Percentiles rank a stretch among this genome's conserved stretches.
These are phyloP conservation scores for Filobasidium floriforme DNA, from an alignment of 768 basidiomycete species.

Conservation along the genomic window DNA sequence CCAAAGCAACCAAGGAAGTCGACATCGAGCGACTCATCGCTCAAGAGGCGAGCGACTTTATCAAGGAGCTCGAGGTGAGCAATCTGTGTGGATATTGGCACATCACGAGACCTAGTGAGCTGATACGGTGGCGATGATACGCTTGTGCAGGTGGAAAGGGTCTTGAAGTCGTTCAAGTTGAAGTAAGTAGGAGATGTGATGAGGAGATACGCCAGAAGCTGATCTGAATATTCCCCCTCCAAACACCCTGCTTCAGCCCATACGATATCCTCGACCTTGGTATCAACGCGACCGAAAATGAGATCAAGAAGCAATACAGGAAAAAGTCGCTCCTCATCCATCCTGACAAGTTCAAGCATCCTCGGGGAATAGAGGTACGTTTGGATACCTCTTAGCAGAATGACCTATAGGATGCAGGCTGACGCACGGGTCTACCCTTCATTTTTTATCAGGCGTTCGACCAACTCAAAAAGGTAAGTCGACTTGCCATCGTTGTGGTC, in stretches of 20 bases:
- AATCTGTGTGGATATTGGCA: background rate
- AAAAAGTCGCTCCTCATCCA: conserved; percentile 64
- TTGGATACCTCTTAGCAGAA: background rate
- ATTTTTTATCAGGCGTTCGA: conserved; percentile 38
- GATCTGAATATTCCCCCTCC: conserved; percentile 4
- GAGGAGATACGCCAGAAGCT: background rate
- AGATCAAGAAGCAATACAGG: conserved; percentile 70
- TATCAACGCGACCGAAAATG: conserved; percentile 55
- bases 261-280: conserved; percentile 87
- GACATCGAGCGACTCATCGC: conserved; percentile 18
- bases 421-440: background rate
- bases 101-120: too few species aligned
- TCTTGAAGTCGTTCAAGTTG: conserved; percentile 88
- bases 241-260: conserved; percentile 53
- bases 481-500: background rate
- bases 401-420: background rate
- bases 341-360: conserved; percentile 90
- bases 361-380: conserved; percentile 41
- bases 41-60: conserved; percentile 25
- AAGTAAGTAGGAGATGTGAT: conserved; percentile 56
- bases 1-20: background rate
- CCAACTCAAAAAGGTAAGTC: conserved; percentile 43
- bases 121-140: background rate
- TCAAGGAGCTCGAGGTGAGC: conserved; percentile 21
- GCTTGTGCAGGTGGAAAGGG: conserved; percentile 57